Evolutionary conservation across 768 basidiomycete species (phyloP).

Genomic region (Suillus decipiens): DNA sequence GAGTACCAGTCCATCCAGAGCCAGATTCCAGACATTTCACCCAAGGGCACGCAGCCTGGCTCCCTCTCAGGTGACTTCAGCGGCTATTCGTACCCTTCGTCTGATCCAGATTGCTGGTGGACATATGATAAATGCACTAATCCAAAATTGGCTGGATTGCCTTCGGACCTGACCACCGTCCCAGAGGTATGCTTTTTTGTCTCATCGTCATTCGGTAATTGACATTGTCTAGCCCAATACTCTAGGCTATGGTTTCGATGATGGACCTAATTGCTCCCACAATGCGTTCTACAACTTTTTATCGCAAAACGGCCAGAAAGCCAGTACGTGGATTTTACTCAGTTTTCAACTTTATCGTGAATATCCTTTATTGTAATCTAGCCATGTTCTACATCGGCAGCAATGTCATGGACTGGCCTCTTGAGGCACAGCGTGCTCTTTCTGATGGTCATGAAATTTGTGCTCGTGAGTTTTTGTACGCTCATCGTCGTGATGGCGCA

Average conservation of each 20-base stretch:
- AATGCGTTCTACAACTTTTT: conserved; percentile 64
- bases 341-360: not conserved
- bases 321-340: conserved; percentile 42
- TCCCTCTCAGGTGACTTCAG: conserved; percentile 34
- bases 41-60: conserved; percentile 34
- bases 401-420: conserved; percentile 56
- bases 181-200: conserved; percentile 43
- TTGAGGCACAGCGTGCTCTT: conserved; percentile 54
- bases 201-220: not conserved
- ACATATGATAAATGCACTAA: conserved; percentile 40
- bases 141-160: conserved; percentile 47
- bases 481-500: not conserved
- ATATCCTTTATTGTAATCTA: conserved; percentile 20
- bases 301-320: conserved; percentile 53
- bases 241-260: conserved; percentile 63
- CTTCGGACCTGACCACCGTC: conserved; percentile 44
- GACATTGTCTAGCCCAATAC: conserved; percentile 45
- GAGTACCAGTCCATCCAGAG: conserved; percentile 46
- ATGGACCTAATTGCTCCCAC: conserved; percentile 66
- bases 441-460: conserved; percentile 63
- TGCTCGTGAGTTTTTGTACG: conserved; percentile 48
- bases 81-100: conserved; percentile 35
- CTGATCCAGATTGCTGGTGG: conserved; percentile 55
- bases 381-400: conserved; percentile 67
- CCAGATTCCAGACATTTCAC: conserved; percentile 48